A percentile compares a stretch with the other conserved stretches of the same genome.
These are phyloP conservation scores for Trichoderma sp. DNA, from an alignment of 2,329 filamentous ascomycete genomes.

Conservation along the genomic window DNA sequence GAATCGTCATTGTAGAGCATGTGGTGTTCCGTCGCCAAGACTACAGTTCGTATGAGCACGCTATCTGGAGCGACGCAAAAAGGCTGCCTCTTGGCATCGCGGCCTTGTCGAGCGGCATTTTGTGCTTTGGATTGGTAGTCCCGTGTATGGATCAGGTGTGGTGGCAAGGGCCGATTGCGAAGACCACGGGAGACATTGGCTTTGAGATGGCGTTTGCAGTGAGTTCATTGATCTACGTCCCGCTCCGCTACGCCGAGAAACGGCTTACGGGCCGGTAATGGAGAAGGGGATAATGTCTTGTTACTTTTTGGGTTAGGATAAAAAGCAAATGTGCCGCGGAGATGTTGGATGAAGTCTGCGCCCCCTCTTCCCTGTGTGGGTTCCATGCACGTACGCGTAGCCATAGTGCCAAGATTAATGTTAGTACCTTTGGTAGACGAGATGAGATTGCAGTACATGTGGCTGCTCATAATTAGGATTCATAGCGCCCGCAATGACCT, in stretches of 20 bases:
- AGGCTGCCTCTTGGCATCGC: slow-evolving; percentile 46
- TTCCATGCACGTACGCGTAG: not conserved
- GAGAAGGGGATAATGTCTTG: not conserved
- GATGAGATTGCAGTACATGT: too few species aligned
- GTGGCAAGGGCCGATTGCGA: slow-evolving; percentile 59
- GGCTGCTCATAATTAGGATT: too few species aligned
- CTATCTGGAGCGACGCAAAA: slow-evolving; percentile 45
- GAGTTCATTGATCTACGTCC: slow-evolving; percentile 46
- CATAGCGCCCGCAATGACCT: too few species aligned
- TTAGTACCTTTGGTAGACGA: not conserved
- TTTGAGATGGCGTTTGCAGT: slow-evolving; percentile 61
- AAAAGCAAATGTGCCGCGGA: not conserved
- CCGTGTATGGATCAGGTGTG: slow-evolving; percentile 60
- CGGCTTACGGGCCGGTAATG: slow-evolving; percentile 24
- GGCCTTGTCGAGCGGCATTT: slow-evolving; percentile 43
- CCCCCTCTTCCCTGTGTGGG: not conserved
- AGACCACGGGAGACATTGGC: slow-evolving; percentile 60
- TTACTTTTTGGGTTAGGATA: not conserved
- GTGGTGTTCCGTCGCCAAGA: slow-evolving; percentile 46
- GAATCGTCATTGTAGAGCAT: slow-evolving; percentile 48
- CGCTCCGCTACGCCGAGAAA: slow-evolving; percentile 46
- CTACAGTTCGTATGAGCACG: slow-evolving; percentile 44
- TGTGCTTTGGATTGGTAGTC: slow-evolving; percentile 51
- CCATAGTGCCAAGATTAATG: too few species aligned
- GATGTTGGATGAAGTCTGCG: not conserved